These are phyloP conservation scores for Senna siamea DNA, from an alignment of 306 rosid species.

Conservation along the genomic window DNA sequence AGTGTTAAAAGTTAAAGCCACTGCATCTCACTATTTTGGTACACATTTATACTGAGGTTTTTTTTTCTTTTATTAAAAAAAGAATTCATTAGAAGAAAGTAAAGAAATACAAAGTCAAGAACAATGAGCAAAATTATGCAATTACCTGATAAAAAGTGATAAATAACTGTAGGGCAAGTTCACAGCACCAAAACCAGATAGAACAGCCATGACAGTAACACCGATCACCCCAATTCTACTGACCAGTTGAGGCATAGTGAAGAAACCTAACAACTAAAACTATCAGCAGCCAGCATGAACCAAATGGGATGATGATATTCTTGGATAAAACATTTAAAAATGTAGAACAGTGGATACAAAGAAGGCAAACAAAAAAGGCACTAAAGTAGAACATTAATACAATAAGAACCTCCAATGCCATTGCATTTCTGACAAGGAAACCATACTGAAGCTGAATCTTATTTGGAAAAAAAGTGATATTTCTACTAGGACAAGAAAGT, in stretches of 20 bases:
- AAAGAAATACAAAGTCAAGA: not conserved
- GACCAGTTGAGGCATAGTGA: slow-evolving; percentile 94
- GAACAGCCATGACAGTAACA: slow-evolving; percentile 93
- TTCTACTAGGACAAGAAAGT: not conserved
- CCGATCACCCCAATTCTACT: slow-evolving; percentile 96
- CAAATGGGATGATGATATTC: not conserved
- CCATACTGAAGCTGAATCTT: not conserved
- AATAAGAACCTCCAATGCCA: not conserved
- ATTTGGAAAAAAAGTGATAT: not conserved
- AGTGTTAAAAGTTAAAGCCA: not conserved
- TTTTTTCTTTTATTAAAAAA: not conserved
- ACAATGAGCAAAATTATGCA: not conserved
- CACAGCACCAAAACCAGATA: slow-evolving; percentile 96
- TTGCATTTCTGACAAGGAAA: not conserved
- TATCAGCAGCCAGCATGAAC: not conserved
- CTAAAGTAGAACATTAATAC: not conserved
- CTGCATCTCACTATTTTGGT: not conserved
- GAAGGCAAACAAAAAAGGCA: not conserved
- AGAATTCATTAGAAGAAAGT: not conserved
- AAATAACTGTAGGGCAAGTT: slow-evolving; percentile 91
- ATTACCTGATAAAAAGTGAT: slow-evolving; percentile 87
- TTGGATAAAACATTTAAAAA: not conserved
- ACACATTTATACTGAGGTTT: not conserved
- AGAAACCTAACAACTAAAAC: slow-evolving; percentile 60
- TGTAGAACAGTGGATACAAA: not conserved